A percentile compares a stretch with the other conserved stretches of the same genome.
Conservation (phyloP, 2,329 filamentous ascomycete genomes). For the Orbilia javanica region DNA sequence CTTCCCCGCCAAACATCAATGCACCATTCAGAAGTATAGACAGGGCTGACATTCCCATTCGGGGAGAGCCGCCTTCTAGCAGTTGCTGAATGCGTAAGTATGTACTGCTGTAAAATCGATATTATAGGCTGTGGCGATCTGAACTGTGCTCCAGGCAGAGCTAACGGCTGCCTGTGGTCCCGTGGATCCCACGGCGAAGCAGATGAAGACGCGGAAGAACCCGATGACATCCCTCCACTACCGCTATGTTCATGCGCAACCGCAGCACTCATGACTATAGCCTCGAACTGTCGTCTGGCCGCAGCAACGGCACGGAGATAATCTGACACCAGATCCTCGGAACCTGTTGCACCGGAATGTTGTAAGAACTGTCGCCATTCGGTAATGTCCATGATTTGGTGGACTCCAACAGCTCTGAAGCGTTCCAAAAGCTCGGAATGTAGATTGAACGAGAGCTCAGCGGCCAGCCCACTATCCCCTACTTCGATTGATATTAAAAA, state of each 20-base stretch:
- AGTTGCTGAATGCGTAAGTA: conserved; percentile 80
- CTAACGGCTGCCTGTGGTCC: conserved; percentile 2
- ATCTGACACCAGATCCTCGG: conserved; percentile 48
- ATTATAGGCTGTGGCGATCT: conserved; percentile 45
- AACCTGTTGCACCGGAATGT: conserved; percentile 10
- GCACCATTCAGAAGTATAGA: conserved; percentile 99
- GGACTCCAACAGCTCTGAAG: conserved; percentile 30
- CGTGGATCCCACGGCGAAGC: conserved; percentile 37
- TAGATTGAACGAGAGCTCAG: conserved; percentile 45
- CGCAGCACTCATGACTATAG: conserved; percentile 32
- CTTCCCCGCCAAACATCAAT: conserved; percentile 92
- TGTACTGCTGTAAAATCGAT: conserved; percentile 72
- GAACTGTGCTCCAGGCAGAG: conserved; percentile 71
- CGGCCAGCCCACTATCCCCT: conserved; percentile 32
- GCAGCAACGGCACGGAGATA: conserved; percentile 52
- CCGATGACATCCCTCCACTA: not conserved
- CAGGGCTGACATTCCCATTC: conserved; percentile 68
- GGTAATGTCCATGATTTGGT: conserved; percentile 46
- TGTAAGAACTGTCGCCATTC: conserved; percentile 54
- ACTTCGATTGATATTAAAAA: conserved; percentile 49
- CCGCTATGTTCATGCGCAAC: conserved; percentile 19
- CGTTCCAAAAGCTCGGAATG: conserved; percentile 40
- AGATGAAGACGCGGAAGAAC: conserved; percentile 5
- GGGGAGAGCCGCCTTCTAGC: conserved; percentile 78
- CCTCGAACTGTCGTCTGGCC: conserved; percentile 47